phyloP scores from a whole-genome alignment of 1,284 basidiomycete species.

The Chondrostereum purpureum region DNA sequence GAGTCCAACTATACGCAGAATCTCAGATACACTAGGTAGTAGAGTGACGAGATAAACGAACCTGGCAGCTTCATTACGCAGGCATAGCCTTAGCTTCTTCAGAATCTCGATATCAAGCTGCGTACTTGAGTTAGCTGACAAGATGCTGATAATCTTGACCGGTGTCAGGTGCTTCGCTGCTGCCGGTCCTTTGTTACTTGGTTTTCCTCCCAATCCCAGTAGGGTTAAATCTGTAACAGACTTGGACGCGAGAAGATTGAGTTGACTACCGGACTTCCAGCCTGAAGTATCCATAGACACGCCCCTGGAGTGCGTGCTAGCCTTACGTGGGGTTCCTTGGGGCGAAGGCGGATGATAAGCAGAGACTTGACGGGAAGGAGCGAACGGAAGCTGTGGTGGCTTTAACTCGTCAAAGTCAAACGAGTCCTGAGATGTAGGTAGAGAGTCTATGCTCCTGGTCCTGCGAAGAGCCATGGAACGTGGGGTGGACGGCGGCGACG shows the following conservation, averaged over 20 bases:
- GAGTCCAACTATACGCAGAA: conserved; percentile 67
- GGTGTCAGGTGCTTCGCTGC: conserved; percentile 52
- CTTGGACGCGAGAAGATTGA: conserved; percentile 32
- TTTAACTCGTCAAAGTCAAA: conserved; percentile 32
- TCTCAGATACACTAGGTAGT: no score
- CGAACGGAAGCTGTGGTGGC: conserved; percentile 31
- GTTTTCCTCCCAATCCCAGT: conserved; percentile 31
- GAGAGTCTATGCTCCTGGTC: conserved; percentile 63
- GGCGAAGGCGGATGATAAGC: conserved; percentile 34
- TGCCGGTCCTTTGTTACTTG: conserved; percentile 38
- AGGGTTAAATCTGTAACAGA: conserved; percentile 35
- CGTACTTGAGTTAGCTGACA: conserved; percentile 60
- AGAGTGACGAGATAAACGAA: no score
- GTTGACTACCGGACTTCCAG: conserved; percentile 42
- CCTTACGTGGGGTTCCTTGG: conserved; percentile 36
- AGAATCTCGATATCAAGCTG: conserved; percentile 67
- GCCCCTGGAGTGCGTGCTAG: conserved; percentile 45
- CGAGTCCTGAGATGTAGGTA: conserved; percentile 37
- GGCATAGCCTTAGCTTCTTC: conserved; percentile 72
- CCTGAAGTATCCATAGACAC: conserved; percentile 45
- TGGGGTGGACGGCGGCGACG: conserved; percentile 23
- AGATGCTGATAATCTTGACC: conserved; percentile 55
- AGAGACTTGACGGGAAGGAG: conserved; percentile 27
- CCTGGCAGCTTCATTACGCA: conserved; percentile 84
- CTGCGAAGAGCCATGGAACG: conserved; percentile 43